Evolutionary conservation across 129 eudicot genomes (phyloP), one percentile per base, ranked within the genome.

Genomic region (Ambrosia trifida): DNA sequence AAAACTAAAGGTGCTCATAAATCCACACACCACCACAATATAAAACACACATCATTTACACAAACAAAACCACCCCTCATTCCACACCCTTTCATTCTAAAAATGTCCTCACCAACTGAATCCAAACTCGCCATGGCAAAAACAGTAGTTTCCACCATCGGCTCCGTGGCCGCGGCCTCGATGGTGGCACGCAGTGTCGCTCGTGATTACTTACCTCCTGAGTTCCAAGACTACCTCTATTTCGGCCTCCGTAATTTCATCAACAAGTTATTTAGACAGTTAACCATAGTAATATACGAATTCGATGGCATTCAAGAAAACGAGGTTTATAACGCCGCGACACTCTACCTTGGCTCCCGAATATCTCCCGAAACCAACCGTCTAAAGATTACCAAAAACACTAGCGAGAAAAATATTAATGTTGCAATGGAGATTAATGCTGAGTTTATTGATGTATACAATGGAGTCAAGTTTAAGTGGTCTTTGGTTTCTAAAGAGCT

Each of bases 211-310:
- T 43, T 87, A 57, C 97, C 97, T 0, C 73, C 68, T 5, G 95
- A 87, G 32, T 17, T 90, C 78, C 83, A 70, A 19, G 83, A 77
- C 67, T 81, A 81, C 72, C 40, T 90, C 11, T 83, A 30, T 75
- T 68, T 72, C 53, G 77, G 79, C 66, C 2, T 83, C 38, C 69
- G 82, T 1, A 82, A 33, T 43, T 54, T 83, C 75, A n/a, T 87
- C 84, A 70, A 63, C 80, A 66, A 81, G 71, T 83, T 85, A 69
- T 83, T 87, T 33, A 62, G 61, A 41, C 77, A 87, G 54, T 36
- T 87, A 7, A 87, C 95, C 2, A 62, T 90, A 46, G 87, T 81
- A 46, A 77, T 90, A 68, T 85, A 90, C 53, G 95, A 90, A 72
- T 83, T 62, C 67, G 82, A 87, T 3, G 91, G 91, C 11, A 49